Base-by-base conservation (phyloP, 2,329 filamentous ascomycete species). In the Lomentospora prolificans region DNA sequence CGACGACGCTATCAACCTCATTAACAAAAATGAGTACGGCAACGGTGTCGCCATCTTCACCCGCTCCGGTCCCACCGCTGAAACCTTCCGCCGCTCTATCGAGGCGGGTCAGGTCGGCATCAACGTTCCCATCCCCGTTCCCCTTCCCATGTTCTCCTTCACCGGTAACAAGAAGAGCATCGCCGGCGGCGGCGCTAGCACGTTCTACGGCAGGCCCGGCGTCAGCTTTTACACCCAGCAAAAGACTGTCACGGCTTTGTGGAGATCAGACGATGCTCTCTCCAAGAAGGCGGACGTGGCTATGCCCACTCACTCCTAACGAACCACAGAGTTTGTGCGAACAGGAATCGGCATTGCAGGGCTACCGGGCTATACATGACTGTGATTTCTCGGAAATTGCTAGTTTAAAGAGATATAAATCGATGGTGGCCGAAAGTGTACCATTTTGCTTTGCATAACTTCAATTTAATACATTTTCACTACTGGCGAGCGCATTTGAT, bases 191-290 rank as follows among this genome's bases (percentile, higher is more conserved):
- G 92, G 94, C 59, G 87, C 89, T 36, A 95, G 82, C 74, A 95
- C 90, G 14, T 97, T 99, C 70, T 99, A 99, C 72, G 94, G 94
- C 62, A 87, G 89, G 72, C 89, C 90, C 0, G 94, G 92, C 24
- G 73, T 99, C 68, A 85, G 88, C 67, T 99, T 99, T 69, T 97
- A 95, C 72, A 99, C 94, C 3, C 94, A 97, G 75, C 81, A 88
- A 67, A 97, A 99, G 87, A 99, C 94, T 2, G 94, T 99, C 51
- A 99, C 94, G 55, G 86, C 89, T 62, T 74, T 95, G 68, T 99
- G 94, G 94, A 58, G 53, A 58, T 54, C 55, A 10, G 57, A 48
- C 6, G 58, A 59, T 51, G 91, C 90, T 1, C 80, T 94, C 51
- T 85, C 84, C 56, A 87, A 85, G 62, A 92, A 91, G 80, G 91